Percentiles rank a stretch among this genome's conserved stretches.
These are phyloP conservation scores for Clausena lansium DNA, from an alignment of 345 rosid species.

Conservation along the genomic window DNA sequence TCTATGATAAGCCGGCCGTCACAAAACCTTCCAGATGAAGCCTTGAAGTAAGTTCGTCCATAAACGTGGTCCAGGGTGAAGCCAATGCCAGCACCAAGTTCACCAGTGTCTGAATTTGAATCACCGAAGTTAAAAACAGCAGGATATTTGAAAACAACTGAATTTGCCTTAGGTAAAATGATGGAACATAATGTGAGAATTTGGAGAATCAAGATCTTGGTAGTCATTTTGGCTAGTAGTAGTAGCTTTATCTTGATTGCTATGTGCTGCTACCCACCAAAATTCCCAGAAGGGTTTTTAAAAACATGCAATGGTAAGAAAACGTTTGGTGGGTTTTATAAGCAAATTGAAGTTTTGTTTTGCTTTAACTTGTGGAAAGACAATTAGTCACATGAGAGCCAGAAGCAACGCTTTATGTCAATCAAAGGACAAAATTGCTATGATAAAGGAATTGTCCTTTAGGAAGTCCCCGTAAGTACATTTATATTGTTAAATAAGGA, in stretches of 20 bases:
- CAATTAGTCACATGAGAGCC: conserved; percentile 12
- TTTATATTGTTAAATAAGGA: not conserved
- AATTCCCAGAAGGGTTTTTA: not conserved
- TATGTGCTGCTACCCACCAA: not conserved
- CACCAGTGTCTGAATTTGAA: conserved; percentile 72
- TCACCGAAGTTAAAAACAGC: conserved; percentile 72
- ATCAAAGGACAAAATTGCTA: not conserved
- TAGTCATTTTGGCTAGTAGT: conserved; percentile 17
- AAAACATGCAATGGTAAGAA: not conserved
- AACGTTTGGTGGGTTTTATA: conserved; percentile 9
- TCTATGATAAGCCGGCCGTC: conserved; percentile 71
- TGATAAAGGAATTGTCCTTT: not conserved
- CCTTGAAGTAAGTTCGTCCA: conserved; percentile 47
- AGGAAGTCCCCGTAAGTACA: not conserved
- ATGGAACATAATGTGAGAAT: conserved; percentile 11
- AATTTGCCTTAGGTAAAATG: conserved; percentile 9
- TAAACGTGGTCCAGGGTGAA: conserved; percentile 39
- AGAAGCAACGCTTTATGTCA: conserved; percentile 17
- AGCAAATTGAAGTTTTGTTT: not conserved
- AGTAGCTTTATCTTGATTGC: not conserved
- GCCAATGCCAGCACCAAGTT: conserved; percentile 49
- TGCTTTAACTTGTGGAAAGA: conserved; percentile 24
- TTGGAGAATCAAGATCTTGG: not conserved
- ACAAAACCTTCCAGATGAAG: conserved; percentile 54
- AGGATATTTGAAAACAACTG: conserved; percentile 41